phyloP scores from a whole-genome alignment of 257 asterid genomes.

The Nicotiana tomentosiformis region DNA sequence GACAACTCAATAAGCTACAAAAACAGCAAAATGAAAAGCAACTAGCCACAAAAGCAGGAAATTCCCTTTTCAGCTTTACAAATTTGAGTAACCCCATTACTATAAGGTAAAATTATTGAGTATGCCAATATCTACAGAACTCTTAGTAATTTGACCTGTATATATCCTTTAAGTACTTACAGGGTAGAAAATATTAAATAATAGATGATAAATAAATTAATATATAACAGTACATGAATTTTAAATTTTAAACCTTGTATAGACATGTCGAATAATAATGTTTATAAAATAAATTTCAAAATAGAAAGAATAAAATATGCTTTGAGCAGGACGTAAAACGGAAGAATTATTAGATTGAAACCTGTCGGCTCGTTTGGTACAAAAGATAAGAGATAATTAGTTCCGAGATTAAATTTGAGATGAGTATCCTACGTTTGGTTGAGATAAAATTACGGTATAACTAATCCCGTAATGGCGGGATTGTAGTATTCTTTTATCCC shows the following conservation, averaged over 20 bases:
- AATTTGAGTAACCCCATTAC: slow-evolving; percentile 4
- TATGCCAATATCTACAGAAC: not conserved
- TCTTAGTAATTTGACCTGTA: not conserved
- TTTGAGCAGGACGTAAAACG: not conserved
- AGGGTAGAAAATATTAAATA: not conserved
- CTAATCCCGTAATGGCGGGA: too few species aligned
- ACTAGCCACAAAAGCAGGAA: not conserved
- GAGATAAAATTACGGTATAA: too few species aligned
- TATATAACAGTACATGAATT: not conserved
- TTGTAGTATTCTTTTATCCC: too few species aligned
- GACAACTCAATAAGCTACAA: not conserved
- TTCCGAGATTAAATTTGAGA: too few species aligned
- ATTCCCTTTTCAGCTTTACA: not conserved
- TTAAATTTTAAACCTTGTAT: not conserved
- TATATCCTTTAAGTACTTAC: not conserved
- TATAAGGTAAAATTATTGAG: not conserved
- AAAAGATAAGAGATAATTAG: too few species aligned
- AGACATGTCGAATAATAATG: not conserved
- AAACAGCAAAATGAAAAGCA: not conserved
- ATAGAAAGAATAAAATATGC: not conserved
- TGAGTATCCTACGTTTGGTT: too few species aligned
- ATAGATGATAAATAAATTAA: not conserved
- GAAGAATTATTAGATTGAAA: not conserved
- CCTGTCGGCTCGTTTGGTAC: too few species aligned
- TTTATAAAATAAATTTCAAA: not conserved